phyloP scores from a whole-genome alignment of 1,284 basidiomycete genomes.

The Cryptococcus sp. region DNA sequence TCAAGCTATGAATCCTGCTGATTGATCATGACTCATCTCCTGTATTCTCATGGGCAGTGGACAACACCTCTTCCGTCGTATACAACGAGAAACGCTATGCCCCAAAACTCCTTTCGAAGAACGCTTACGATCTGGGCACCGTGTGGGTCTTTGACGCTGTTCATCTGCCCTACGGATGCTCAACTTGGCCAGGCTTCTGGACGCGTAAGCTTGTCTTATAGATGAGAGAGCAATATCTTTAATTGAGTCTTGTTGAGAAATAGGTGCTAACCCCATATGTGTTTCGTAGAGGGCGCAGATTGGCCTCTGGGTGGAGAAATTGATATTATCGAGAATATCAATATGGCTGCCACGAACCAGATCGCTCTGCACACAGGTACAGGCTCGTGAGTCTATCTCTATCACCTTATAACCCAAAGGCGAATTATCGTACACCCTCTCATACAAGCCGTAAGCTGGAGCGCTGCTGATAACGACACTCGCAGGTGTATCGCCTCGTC shows the following conservation, averaged over 20 bases:
- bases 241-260: not conserved
- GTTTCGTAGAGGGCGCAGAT: conserved; percentile 33
- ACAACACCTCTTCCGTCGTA: conserved; percentile 31
- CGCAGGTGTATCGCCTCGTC: conserved; percentile 28
- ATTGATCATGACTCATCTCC: too few relatives aligned
- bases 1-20: too few relatives aligned
- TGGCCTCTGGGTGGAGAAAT: conserved; percentile 49
- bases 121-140: conserved; percentile 63
- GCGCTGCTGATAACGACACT: not conserved
- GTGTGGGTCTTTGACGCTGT: conserved; percentile 67
- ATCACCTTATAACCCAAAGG: conserved; percentile 1
- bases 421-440: not conserved
- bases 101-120: conserved; percentile 65
- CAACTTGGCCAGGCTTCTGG: conserved; percentile 43
- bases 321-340: conserved; percentile 49
- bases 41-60: too few relatives aligned
- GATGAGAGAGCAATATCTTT: not conserved
- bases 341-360: conserved; percentile 41
- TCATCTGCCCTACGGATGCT: conserved; percentile 61
- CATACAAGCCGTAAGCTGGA: not conserved
- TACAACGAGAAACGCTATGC: conserved; percentile 70
- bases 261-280: not conserved
- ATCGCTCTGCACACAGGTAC: conserved; percentile 43
- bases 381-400: conserved; percentile 16
- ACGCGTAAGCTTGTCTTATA: conserved; percentile 12